Percentiles rank a stretch among this genome's conserved stretches.
Conservation (phyloP, 306 rosid species). For the Sindora glabra region DNA sequence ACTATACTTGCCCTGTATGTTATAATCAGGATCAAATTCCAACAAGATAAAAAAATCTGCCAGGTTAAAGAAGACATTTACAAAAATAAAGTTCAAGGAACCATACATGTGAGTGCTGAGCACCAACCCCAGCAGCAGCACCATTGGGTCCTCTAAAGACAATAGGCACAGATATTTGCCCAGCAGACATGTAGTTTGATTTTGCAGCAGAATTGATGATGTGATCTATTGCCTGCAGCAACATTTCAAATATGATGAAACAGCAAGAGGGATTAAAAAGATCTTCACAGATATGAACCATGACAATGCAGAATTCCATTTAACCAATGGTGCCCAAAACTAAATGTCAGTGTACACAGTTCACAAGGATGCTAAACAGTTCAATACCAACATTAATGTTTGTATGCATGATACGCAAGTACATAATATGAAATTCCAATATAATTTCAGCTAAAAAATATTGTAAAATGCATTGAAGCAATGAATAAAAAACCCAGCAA, state of each 20-base stretch:
- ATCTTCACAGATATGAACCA: background rate
- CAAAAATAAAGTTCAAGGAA: conserved; percentile 10
- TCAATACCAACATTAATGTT: background rate
- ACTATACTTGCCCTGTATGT: background rate
- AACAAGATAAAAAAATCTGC: background rate
- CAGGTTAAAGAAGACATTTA: too few species aligned
- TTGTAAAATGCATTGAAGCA: too few species aligned
- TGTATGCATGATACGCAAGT: too few species aligned
- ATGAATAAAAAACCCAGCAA: too few species aligned
- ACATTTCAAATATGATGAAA: background rate
- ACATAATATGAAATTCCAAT: too few species aligned
- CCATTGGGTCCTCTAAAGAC: conserved; percentile 99
- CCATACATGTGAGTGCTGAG: conserved; percentile 96
- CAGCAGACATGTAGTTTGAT: conserved; percentile 94
- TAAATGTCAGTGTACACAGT: background rate
- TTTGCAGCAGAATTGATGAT: conserved; percentile 98
- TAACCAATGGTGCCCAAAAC: background rate
- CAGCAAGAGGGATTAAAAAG: background rate
- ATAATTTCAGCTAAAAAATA: too few species aligned
- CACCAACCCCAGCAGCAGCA: conserved; percentile 99
- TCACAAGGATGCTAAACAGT: background rate
- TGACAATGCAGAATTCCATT: background rate
- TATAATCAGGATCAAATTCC: conserved; percentile 1
- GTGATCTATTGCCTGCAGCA: conserved; percentile 90
- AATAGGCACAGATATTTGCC: conserved; percentile 86